Conservation (phyloP, 202 grass and related monocot genomes). For the Zizania palustris region DNA sequence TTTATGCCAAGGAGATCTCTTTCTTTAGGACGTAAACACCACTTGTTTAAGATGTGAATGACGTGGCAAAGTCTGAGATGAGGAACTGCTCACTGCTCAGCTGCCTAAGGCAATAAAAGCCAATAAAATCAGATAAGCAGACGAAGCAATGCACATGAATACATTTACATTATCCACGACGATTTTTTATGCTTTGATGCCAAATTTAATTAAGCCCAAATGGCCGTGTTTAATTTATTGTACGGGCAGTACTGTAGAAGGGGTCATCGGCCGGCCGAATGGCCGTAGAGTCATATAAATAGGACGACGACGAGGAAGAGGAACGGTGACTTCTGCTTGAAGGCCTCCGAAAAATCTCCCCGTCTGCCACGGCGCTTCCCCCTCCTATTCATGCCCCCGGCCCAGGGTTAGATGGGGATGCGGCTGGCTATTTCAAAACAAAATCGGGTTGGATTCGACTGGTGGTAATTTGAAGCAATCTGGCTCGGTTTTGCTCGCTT, state of each 20-base stretch:
- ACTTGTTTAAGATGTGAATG: no score
- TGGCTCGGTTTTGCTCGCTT: background rate
- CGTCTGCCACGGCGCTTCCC: background rate
- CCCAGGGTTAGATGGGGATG: background rate
- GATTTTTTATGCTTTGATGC: background rate
- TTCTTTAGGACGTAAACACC: no score
- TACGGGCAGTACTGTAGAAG: constrained; percentile 26
- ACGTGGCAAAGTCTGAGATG: no score
- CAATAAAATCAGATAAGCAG: background rate
- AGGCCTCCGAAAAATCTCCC: constrained; percentile 47
- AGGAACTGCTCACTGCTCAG: no score
- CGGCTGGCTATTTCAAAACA: background rate
- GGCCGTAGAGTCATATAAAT: constrained; percentile 1
- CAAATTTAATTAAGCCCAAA: background rate
- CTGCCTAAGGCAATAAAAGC: background rate
- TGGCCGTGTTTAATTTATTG: constrained; percentile 28
- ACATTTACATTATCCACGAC: constrained; percentile 34
- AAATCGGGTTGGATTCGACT: background rate
- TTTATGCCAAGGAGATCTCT: no score
- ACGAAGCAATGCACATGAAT: background rate
- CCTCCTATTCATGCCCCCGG: background rate
- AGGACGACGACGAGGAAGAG: constrained; percentile 6
- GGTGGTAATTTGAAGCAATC: constrained; percentile 38
- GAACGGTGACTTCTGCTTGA: constrained; percentile 17
- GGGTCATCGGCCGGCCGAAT: constrained; percentile 33